Base-by-base conservation (phyloP, 306 rosid species). In the Styphnolobium japonicum region DNA sequence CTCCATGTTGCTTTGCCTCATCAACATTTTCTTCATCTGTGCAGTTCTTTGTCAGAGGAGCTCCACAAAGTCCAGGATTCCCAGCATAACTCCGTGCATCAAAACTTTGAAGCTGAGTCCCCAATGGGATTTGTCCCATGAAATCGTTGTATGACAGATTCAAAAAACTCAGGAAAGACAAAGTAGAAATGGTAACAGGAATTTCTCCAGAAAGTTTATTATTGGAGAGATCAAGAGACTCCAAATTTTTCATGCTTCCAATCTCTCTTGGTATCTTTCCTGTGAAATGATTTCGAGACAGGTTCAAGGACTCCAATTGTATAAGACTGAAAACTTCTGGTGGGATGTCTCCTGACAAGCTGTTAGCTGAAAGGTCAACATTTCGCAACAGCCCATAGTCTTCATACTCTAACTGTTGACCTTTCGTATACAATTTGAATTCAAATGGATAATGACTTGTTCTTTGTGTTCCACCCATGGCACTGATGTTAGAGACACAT, bases 211-310 rank as follows among this genome's bases (percentile, higher is more conserved):
- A 5, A 10, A 71, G 6, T 15, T 58, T 45, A 9, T 73, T 57
- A 22, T 56, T 21, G 3, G 78, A 55, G 18, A 73, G 40, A 55
- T 73, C 78, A 37, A 73, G 67, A 39, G 78, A 73, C 39, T 73
- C 56, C 0, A 73, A 6, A 15, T n/a, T 6, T 8, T 49, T 33
- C 48, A 49, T 27, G 43, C 25, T 40, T 19, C 73, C 57, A 18
- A 71, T 5, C 5, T 3, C 6, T 1, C 12, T 11, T 1, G 37
- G 23, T 34, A 71, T 12, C 22, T 5, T 36, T 23, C 78, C 78
- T 0, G 5, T 73, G 2, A 37, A 56, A 22, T 22, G 48, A 73
- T 73, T 73, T 0, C 9, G 0, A 5, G 79, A 43, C 31, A 73
- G 36, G 34, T 56, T 73, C 67, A 73, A 39, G 0, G 27, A 36